These are phyloP conservation scores for Ananas comosus DNA, from an alignment of 176 grass and related monocot species.

Conservation along the genomic window DNA sequence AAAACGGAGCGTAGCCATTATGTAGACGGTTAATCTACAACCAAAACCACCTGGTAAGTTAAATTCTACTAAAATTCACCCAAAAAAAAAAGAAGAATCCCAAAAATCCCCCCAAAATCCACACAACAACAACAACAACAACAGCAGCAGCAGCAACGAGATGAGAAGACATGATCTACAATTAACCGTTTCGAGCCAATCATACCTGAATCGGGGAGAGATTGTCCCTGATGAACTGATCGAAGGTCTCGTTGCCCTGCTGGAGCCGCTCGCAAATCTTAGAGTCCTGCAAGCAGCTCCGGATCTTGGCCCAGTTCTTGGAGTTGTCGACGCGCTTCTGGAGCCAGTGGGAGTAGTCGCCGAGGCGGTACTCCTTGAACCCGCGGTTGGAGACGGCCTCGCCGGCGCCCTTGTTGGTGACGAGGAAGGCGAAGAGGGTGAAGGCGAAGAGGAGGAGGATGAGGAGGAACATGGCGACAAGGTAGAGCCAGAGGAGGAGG, in stretches of 20 bases:
- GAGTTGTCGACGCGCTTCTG: constrained; percentile 20
- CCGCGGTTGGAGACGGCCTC: constrained; percentile 43
- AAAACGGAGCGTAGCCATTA: too few species aligned
- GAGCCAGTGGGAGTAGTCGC: constrained; percentile 47
- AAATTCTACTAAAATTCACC: too few species aligned
- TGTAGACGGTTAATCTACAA: too few species aligned
- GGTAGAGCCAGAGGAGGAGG: constrained; percentile 86
- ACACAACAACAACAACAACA: not conserved
- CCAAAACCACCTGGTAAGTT: too few species aligned
- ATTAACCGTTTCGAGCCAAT: not conserved
- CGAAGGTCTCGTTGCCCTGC: not conserved
- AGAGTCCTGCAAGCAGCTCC: constrained; percentile 26
- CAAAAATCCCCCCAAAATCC: not conserved
- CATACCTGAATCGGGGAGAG: constrained; percentile 34
- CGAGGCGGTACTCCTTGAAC: constrained; percentile 32
- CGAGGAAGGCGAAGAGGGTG: constrained; percentile 78
- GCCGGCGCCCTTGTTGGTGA: constrained; percentile 75
- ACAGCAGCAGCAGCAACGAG: too few species aligned
- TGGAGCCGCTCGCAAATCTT: constrained; percentile 32
- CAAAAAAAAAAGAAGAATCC: not conserved
- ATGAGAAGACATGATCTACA: not conserved
- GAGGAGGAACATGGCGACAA: constrained; percentile 77
- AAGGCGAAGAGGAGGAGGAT: constrained; percentile 56
- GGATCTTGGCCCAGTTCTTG: constrained; percentile 35
- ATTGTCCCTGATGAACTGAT: constrained; percentile 7